phyloP scores from a whole-genome alignment of 2,329 filamentous ascomycete genomes.

The Sporothrix dimorphospora region DNA sequence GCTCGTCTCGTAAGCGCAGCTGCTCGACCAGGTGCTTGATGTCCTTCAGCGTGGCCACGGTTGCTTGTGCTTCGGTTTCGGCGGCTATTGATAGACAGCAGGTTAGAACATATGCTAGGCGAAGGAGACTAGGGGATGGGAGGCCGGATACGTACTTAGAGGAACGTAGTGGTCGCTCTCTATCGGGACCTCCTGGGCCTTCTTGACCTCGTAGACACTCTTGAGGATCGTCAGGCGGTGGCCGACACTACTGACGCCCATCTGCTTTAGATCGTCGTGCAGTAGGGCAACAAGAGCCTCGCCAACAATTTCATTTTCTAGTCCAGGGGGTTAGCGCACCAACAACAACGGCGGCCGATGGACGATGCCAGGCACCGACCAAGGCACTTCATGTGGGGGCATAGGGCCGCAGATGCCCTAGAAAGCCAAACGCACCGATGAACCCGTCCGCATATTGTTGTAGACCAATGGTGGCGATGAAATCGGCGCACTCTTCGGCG shows the following conservation, averaged over 20 bases:
- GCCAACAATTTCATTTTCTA: slow-evolving; percentile 92
- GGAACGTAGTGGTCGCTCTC: slow-evolving; percentile 94
- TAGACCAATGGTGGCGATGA: slow-evolving; percentile 77
- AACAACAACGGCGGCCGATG: not conserved
- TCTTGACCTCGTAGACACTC: slow-evolving; percentile 94
- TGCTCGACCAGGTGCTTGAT: slow-evolving; percentile 90
- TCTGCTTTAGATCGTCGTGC: slow-evolving; percentile 92
- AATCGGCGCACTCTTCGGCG: slow-evolving; percentile 87
- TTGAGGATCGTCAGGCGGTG: slow-evolving; percentile 95
- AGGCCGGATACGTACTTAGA: slow-evolving; percentile 65
- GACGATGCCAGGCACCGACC: not conserved
- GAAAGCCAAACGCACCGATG: slow-evolving; percentile 61
- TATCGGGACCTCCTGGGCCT: slow-evolving; percentile 86
- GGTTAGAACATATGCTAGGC: not conserved
- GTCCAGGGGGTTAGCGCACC: slow-evolving; percentile 26
- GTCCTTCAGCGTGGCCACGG: slow-evolving; percentile 88
- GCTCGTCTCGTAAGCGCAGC: slow-evolving; percentile 85
- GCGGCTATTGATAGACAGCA: slow-evolving; percentile 63
- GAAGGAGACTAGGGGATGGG: no score
- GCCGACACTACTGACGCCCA: slow-evolving; percentile 90
- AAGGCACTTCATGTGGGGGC: slow-evolving; percentile 14
- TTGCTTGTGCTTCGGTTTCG: slow-evolving; percentile 83
- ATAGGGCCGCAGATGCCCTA: not conserved
- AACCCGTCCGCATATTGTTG: slow-evolving; percentile 82
- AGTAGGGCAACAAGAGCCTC: slow-evolving; percentile 86